phyloP scores from a whole-genome alignment of 2,329 filamentous ascomycete genomes.

The Trichoderma pleuroti region DNA sequence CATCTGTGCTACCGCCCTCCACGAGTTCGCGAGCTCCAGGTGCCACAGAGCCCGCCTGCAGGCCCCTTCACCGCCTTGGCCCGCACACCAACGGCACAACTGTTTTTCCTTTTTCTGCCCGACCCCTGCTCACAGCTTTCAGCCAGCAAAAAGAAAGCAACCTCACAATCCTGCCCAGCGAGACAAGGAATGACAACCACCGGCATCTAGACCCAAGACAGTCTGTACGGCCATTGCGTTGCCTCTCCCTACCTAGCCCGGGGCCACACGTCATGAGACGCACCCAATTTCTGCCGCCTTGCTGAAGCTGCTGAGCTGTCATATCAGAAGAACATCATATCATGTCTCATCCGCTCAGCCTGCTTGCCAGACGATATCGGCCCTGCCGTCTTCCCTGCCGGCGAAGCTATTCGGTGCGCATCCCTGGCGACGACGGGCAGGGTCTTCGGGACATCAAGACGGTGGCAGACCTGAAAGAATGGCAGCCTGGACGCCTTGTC shows the following conservation, averaged over 20 bases:
- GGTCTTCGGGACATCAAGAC: conserved; percentile 38
- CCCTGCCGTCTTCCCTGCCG: neutral
- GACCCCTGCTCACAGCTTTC: conserved; percentile 11
- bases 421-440: conserved; percentile 22
- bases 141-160: neutral
- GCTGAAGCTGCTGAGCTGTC: conserved; percentile 1
- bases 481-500: conserved; percentile 40
- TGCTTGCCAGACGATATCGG: conserved; percentile 10
- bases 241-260: neutral
- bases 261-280: conserved; percentile 15
- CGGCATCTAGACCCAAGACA: conserved; percentile 2
- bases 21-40: conserved; percentile 2
- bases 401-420: conserved; percentile 35
- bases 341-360: conserved; percentile 12
- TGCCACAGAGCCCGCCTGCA: neutral
- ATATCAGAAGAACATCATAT: conserved; percentile 2
- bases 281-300: neutral
- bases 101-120: conserved; percentile 19
- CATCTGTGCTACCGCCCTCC: neutral
- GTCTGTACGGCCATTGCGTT: neutral
- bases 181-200: neutral
- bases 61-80: conserved; percentile 15
- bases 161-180: neutral
- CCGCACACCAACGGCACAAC: conserved; percentile 14
- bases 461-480: conserved; percentile 55